Base-by-base conservation (phyloP, 1,139 yeast genomes). In the Kodamaea derodonti region DNA sequence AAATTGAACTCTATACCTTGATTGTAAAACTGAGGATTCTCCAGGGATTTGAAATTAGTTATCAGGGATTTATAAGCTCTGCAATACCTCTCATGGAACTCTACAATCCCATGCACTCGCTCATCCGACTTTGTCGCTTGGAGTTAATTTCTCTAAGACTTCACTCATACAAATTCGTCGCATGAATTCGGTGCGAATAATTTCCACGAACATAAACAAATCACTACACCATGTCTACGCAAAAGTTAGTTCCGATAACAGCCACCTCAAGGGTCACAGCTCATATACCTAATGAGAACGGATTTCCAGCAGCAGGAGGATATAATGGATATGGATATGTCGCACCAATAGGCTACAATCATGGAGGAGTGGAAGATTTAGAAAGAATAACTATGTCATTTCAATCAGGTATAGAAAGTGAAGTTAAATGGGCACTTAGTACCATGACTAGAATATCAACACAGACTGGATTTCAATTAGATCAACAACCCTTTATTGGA, bases 331-430 rank as follows among this genome's bases (percentile, higher is more conserved):
- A 43, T 23, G 46, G 46, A 8, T 39, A 41, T 27, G 29, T 42
- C 26, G 41, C 48, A 3, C 46, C 47, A 20, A 46, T 47, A 13
- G 51, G 51, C n/a, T 41, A 42, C 15, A 40, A 42, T 27, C 70
- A 65, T 43, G 64, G 69, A 33, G 87, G 87, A 7, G 68, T 74
- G 4, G 75, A 74, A 31, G 75, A 78, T 35, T 59, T 78, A 49
- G 69, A 69, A 27, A 65, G 95, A 35, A 73, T 84, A 32, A 63
- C 68, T 33, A 72, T 84, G 78, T 75, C 88, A 2, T 72, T 84
- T 42, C 69, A 69, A 44, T 72, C 80, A 4, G 82, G 80, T 2
- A 58, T 84, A 20, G 69, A 63, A 24, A 60, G 68, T 14, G 95
- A 84, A 51, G 64, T 79, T 24, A 74, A 72, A 42, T 83, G 87